A percentile compares a stretch with the other conserved stretches of the same genome.
Evolutionary conservation across 2,329 filamentous ascomycete species (phyloP).

Genomic region (Grosmannia clavigera): DNA sequence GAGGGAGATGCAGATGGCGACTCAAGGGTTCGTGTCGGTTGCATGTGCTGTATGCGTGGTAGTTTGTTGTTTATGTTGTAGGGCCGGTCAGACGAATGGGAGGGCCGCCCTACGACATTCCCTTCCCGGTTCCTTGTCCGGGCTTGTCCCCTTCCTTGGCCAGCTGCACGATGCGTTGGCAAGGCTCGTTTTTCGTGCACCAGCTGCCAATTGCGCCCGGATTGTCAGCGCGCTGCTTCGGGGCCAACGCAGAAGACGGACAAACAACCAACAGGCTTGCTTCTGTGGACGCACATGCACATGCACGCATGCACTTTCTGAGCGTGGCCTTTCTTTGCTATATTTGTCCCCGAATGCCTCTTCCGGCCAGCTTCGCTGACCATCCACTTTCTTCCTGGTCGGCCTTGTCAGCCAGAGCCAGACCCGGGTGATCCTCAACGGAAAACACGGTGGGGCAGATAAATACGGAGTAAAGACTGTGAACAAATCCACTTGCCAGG

Average conservation of each 20-base stretch:
- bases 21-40: background rate
- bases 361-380: background rate
- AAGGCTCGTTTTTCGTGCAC: background rate
- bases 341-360: background rate
- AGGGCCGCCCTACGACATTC: background rate
- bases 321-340: too few species aligned
- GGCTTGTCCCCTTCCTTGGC: slow-evolving; percentile 3
- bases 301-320: background rate
- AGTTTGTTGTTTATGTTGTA: background rate
- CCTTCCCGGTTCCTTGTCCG: background rate
- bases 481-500: background rate
- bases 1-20: background rate
- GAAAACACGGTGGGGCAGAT: background rate
- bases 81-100: background rate
- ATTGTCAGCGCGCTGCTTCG: background rate
- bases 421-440: background rate
- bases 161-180: slow-evolving; percentile 13
- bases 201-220: background rate
- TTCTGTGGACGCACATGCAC: background rate
- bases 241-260: background rate
- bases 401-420: slow-evolving; percentile 2
- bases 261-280: background rate
- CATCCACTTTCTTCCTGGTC: background rate
- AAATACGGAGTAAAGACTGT: background rate
- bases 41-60: background rate